A percentile compares a stretch with the other conserved stretches of the same genome.
These are phyloP conservation scores for Thuidium tamariscinum DNA, from an alignment of 225 moss, liverwort and hornwort species.

Conservation along the genomic window DNA sequence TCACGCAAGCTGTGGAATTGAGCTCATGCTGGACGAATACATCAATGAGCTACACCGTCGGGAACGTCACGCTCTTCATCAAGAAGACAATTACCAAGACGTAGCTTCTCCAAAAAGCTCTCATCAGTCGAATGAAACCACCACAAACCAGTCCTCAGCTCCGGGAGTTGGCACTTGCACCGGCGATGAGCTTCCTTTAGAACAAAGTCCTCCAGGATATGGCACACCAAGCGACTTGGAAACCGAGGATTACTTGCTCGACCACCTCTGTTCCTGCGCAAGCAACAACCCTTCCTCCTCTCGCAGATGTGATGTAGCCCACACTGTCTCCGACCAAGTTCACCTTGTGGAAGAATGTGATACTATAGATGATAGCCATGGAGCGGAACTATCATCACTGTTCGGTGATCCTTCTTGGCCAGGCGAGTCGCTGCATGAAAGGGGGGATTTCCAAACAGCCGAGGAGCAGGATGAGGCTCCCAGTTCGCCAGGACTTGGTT, in stretches of 20 bases:
- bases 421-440: not conserved
- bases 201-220: not conserved
- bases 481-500: not conserved
- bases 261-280: constrained; percentile 31
- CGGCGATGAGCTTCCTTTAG: constrained; percentile 2
- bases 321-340: not conserved
- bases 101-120: not conserved
- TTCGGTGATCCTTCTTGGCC: not conserved
- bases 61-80: constrained; percentile 9
- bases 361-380: not conserved
- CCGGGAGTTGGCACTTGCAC: not conserved
- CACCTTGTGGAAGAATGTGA: constrained; percentile 10
- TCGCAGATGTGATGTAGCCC: constrained; percentile 8
- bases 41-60: constrained; percentile 65
- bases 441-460: not conserved
- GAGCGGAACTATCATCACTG: not conserved
- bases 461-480: not conserved
- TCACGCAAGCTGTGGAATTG: constrained; percentile 80
- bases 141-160: not conserved
- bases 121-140: not conserved
- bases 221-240: constrained; percentile 19
- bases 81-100: constrained; percentile 1
- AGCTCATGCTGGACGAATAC: constrained; percentile 74
- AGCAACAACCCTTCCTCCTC: not conserved
- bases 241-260: constrained; percentile 32